Base-by-base conservation (phyloP, 2,329 filamentous ascomycete genomes). In the Tolypocladium tropicale region DNA sequence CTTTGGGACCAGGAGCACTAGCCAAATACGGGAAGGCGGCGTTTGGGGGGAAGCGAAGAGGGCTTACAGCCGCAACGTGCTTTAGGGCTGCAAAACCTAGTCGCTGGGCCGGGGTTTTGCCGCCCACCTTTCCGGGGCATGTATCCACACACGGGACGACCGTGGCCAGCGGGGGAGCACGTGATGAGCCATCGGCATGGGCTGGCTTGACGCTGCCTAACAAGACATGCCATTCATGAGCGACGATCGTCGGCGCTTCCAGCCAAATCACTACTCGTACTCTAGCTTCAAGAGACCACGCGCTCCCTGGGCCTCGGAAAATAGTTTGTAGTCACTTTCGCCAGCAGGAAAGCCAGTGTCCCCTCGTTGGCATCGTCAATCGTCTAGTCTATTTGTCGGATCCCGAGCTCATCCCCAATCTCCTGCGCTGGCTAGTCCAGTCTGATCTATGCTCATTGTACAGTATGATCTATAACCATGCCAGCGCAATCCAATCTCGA, bases 71-170 rank as follows among this genome's bases (percentile, higher is more conserved):
- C 57, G 59, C 59, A 59, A 62, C 59, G 56, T 65, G 63, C 62
- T 25, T 74, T 74, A 74, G 72, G 72, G 72, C 64, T 74, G 62
- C 58, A 59, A 74, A 68, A 73, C 72, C 72, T 74, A 74, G 61
- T 58, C 28, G 33, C 32, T 53, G 37, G 41, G 55, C 70, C 70
- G 70, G 62, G 14, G 56, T 67, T 70, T 63, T 62, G 37, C 70
- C 70, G 69, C 30, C 2, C 37, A 14, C 36, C 14, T 14, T 36
- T 7, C 34, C 23, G 51, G 32, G 49, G 34, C 7, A 14, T 14
- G 23, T 9, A 18, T 25, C 28, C 28, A 53, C 33, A 11, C 18
- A 32, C 30, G 30, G 25, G 32, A 11, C 23, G 1, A 49, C 18
- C 7, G 7, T 21, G 10, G 4, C 10, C 23, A 23, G 34, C 23